These are phyloP conservation scores for Eragrostis curvula DNA, from an alignment of 176 grass and related monocot genomes.

Conservation along the genomic window DNA sequence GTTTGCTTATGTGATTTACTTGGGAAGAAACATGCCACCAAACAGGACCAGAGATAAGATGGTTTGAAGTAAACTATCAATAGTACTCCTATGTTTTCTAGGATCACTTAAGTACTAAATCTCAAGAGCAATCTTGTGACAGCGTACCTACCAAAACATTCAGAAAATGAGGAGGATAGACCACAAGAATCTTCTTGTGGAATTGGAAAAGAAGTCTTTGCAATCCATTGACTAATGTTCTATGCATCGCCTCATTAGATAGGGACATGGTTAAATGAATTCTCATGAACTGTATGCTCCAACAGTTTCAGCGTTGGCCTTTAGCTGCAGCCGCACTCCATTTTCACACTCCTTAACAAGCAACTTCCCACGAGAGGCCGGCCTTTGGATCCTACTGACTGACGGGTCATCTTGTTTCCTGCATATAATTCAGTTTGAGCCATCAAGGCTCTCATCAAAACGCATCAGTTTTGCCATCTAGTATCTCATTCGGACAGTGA, in stretches of 20 bases:
- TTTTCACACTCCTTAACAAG: conserved; percentile 19
- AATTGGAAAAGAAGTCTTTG: conserved; percentile 33
- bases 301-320: conserved; percentile 30
- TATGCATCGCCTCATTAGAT: conserved; percentile 6
- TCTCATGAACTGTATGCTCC: background rate
- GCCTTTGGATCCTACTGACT: conserved; percentile 12
- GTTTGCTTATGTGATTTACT: background rate
- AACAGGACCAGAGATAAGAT: background rate
- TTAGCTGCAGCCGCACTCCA: background rate
- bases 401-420: background rate
- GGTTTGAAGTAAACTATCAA: background rate
- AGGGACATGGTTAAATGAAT: conserved; percentile 25
- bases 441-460: too few species aligned
- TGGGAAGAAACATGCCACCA: background rate
- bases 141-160: background rate
- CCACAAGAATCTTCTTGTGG: conserved; percentile 21
- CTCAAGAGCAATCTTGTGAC: background rate
- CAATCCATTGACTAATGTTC: conserved; percentile 37
- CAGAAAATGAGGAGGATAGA: background rate
- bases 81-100: background rate
- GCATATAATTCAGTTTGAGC: conserved; percentile 6
- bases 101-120: background rate
- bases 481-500: conserved; percentile 4
- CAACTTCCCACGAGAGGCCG: background rate
- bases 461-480: too few species aligned